Evolutionary conservation across 1,284 basidiomycete genomes (phyloP).

Genomic region (Melampsora occidentalis): DNA sequence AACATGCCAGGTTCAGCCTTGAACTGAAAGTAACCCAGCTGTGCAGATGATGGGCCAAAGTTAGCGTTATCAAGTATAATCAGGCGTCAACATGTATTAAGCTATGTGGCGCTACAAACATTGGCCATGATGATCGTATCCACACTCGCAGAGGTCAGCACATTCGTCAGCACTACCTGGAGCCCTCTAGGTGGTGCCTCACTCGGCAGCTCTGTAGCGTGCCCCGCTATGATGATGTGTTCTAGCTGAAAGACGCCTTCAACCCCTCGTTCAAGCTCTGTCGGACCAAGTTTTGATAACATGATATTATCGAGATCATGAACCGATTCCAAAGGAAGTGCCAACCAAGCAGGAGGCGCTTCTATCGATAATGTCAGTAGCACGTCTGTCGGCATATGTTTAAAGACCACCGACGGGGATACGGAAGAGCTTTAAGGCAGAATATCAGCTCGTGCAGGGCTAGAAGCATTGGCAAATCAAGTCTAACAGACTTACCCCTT

Average conservation of each 20-base stretch:
- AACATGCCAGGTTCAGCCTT: conserved; percentile 86
- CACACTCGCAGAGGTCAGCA: conserved; percentile 43
- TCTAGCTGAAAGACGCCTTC: conserved; percentile 81
- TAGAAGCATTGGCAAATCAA: conserved; percentile 42
- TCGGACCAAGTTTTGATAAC: conserved; percentile 64
- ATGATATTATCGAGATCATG: conserved; percentile 97
- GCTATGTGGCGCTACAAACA: conserved; percentile 45
- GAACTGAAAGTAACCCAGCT: conserved; percentile 90
- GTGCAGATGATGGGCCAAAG: neutral
- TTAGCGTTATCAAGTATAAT: neutral
- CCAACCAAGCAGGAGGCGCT: conserved; percentile 83
- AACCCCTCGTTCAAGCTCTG: conserved; percentile 63
- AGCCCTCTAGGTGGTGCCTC: conserved; percentile 73
- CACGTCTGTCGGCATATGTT: conserved; percentile 62
- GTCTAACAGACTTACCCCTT: conserved; percentile 61
- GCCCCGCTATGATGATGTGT: conserved; percentile 87
- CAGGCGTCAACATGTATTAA: conserved; percentile 36
- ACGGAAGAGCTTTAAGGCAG: conserved; percentile 30
- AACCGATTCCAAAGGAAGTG: conserved; percentile 78
- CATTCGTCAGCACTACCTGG: conserved; percentile 69
- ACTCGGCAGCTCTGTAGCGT: conserved; percentile 71
- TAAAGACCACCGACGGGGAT: conserved; percentile 58
- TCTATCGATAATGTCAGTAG: conserved; percentile 92
- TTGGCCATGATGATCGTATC: conserved; percentile 75
- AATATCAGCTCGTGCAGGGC: conserved; percentile 41